Evolutionary conservation across 2,329 filamentous ascomycete genomes (phyloP).

Genomic region (Trichoderma aggressivum): DNA sequence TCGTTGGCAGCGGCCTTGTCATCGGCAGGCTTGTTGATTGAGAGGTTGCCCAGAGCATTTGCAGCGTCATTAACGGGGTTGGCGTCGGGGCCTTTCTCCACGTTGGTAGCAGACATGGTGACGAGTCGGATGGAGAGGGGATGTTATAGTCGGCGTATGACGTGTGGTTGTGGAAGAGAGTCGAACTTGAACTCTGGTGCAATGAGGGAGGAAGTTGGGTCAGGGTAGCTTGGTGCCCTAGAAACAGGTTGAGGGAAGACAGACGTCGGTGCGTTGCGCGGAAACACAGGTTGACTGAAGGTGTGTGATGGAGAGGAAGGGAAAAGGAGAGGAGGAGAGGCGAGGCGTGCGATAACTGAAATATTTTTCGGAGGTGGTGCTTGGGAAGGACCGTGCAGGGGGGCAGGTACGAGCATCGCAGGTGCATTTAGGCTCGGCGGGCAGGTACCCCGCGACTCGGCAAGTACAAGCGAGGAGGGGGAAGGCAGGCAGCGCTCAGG

Average conservation of each 20-base stretch:
- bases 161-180: conserved; percentile 38
- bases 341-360: conserved; percentile 35
- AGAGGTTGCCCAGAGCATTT: conserved; percentile 68
- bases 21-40: conserved; percentile 53
- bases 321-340: conserved; percentile 30
- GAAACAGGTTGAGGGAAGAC: conserved; percentile 48
- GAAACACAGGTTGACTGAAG: conserved; percentile 44
- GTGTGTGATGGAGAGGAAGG: conserved; percentile 42
- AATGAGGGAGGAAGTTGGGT: conserved; percentile 53
- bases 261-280: conserved; percentile 48
- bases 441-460: conserved; percentile 4
- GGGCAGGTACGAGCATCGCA: conserved; percentile 15
- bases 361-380: conserved; percentile 36
- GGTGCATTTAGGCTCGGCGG: neutral
- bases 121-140: conserved; percentile 42
- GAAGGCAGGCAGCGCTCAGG: conserved; percentile 3
- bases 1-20: conserved; percentile 69
- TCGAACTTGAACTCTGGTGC: conserved; percentile 61
- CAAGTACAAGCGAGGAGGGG: conserved; percentile 17
- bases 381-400: conserved; percentile 21
- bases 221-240: conserved; percentile 93
- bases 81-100: conserved; percentile 63
- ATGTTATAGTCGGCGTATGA: conserved; percentile 44
- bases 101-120: conserved; percentile 75
- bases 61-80: conserved; percentile 75